These are phyloP conservation scores for Chlorociboria aeruginascens DNA, from an alignment of 495 filamentous ascomycete species.

Conservation along the genomic window DNA sequence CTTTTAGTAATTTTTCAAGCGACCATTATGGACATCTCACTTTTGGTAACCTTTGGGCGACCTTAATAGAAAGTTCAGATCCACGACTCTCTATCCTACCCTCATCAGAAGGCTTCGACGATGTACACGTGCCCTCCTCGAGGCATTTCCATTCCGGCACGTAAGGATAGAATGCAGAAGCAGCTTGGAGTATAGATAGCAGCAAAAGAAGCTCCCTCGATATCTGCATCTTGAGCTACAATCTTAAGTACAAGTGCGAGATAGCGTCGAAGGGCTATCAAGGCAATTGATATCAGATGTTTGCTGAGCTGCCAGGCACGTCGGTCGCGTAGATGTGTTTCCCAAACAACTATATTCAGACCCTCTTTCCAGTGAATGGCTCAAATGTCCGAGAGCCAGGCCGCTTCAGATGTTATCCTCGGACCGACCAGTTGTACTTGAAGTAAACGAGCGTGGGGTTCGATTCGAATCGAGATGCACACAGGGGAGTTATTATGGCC, in stretches of 20 bases:
- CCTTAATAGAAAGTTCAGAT: slow-evolving; percentile 1
- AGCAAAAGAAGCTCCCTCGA: background rate
- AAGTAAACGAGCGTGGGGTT: background rate
- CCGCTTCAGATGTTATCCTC: background rate
- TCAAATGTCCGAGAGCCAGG: too few species aligned
- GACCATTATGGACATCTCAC: background rate
- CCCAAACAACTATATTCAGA: too few species aligned
- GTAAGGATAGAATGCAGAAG: slow-evolving; percentile 24
- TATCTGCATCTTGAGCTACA: background rate
- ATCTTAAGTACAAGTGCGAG: background rate
- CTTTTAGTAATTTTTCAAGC: background rate
- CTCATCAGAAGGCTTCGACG: background rate
- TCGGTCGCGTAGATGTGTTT: background rate
- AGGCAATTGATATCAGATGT: background rate
- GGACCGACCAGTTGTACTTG: background rate
- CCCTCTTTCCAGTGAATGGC: background rate
- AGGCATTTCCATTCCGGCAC: slow-evolving; percentile 5
- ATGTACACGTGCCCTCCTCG: background rate
- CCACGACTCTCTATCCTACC: too few species aligned
- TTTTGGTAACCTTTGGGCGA: slow-evolving; percentile 11
- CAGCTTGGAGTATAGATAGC: background rate
- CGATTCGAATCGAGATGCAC: background rate
- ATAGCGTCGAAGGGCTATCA: background rate
- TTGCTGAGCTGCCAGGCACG: background rate
- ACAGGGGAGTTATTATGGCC: background rate